These are phyloP conservation scores for Malassezia equina DNA, from an alignment of 1,284 basidiomycete species.

Conservation along the genomic window DNA sequence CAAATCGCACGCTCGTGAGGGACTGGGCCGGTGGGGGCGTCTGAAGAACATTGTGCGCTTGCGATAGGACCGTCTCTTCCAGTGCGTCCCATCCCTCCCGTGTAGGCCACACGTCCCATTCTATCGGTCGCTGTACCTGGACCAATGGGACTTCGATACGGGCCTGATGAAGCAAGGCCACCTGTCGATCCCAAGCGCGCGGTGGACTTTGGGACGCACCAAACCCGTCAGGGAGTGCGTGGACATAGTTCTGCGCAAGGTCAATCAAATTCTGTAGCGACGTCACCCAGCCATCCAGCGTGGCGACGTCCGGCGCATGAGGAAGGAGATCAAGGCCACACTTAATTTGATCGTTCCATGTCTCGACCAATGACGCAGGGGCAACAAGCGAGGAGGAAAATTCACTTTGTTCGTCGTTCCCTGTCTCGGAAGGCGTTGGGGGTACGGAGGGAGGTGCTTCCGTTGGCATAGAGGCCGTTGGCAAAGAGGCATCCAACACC, in stretches of 20 bases:
- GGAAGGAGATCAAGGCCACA: not conserved
- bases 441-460: not conserved
- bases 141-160: not conserved
- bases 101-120: not conserved
- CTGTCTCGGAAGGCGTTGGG: not conserved
- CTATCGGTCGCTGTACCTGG: constrained; percentile 3
- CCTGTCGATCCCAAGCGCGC: constrained; percentile 8
- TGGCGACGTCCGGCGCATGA: not conserved
- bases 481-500: not conserved
- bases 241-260: not conserved
- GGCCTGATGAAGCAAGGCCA: not conserved
- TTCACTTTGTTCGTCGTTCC: not conserved
- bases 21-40: constrained; percentile 11
- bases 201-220: constrained; percentile 14
- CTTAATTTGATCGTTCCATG: constrained; percentile 8
- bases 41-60: not conserved
- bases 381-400: constrained; percentile 12
- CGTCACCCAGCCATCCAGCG: not conserved
- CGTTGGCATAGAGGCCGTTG: not conserved
- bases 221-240: not conserved
- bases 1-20: constrained; percentile 11
- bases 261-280: not conserved
- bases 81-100: not conserved
- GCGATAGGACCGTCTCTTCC: not conserved
- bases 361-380: constrained; percentile 9